Evolutionary conservation across 2,329 filamentous ascomycete species (phyloP), one percentile per base, ranked within the genome.

Genomic region (Colletotrichum sp.): DNA sequence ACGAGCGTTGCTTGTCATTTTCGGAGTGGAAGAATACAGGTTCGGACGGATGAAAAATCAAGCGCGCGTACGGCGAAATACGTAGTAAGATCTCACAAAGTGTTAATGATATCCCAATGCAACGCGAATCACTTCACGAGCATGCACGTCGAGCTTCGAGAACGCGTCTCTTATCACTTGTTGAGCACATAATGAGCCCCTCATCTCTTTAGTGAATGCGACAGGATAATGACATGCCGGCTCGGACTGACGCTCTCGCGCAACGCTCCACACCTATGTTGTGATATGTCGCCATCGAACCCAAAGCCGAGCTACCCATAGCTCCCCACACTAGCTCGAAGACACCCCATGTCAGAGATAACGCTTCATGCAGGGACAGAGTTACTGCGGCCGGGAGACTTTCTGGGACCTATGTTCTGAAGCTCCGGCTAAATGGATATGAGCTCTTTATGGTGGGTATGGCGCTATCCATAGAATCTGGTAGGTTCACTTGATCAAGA

Each of bases 1-100:
- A 5, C 18, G 64, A 12, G 62, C 76, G 70, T 78, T 79, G 18
- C 76, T 69, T 12, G 68, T 36, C 76, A 78, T 78, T 8, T 30
- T 43, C 3, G 21, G 12, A 6, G 21, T 8, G 30, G 28, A 16
- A 21, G 7, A 30, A 62, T 21, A 1, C 6, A 52, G n/a, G 12
- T 48, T 13, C 10, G 43, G 43, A n/a, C 18, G 9, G 10, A 52
- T 48, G n/a, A 2, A 52, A 1, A 13, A 21, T 0, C 3, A 21
- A 52, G 12, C 43, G 10, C 10, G 1, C 6, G n/a, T 21, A 52
- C 3, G 6, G 43, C 5, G 0, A 16, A 62, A 13, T 30, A 24
- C 12, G 15, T 3, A 26, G 8, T 18, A n/a, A 58, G 9, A 58
- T 2, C 8, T 16, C 13, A 30, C 26, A 12, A 24, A 21, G 3